These are phyloP conservation scores for Kazachstania sp. DNA, from an alignment of 1,139 yeast genomes.

Conservation along the genomic window DNA sequence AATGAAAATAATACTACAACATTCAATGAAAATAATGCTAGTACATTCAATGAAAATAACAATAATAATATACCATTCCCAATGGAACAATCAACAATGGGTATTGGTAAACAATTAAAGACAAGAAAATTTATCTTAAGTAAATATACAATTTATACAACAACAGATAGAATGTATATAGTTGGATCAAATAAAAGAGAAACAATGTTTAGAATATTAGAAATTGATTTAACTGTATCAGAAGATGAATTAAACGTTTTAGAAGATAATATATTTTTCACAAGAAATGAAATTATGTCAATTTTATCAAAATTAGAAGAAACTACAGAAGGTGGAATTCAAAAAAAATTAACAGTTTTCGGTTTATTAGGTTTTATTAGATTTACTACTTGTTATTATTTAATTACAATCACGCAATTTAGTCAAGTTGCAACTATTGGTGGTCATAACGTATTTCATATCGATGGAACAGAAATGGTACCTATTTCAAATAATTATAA, in stretches of 20 bases:
- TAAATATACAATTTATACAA: constrained; percentile 77
- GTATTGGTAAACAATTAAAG: constrained; percentile 26
- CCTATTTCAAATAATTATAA: constrained; percentile 52
- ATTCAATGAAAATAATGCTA: background rate
- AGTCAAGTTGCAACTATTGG: constrained; percentile 88
- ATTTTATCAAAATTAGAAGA: constrained; percentile 52
- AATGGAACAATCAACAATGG: constrained; percentile 5
- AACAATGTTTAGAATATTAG: constrained; percentile 74
- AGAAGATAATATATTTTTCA: constrained; percentile 73
- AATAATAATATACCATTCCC: background rate
- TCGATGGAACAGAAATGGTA: constrained; percentile 80
- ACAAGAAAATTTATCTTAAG: constrained; percentile 47
- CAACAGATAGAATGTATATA: constrained; percentile 70
- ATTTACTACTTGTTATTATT: constrained; percentile 76
- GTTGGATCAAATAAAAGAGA: constrained; percentile 90
- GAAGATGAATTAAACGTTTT: constrained; percentile 47
- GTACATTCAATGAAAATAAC: background rate
- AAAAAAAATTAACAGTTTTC: constrained; percentile 72
- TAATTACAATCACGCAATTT: constrained; percentile 73
- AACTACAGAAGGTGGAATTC: constrained; percentile 58
- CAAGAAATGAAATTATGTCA: constrained; percentile 75
- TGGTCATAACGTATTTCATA: constrained; percentile 85
- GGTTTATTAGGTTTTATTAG: constrained; percentile 82
- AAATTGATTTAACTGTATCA: constrained; percentile 58
- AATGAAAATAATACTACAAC: background rate